Base-by-base conservation (phyloP, 768 basidiomycete species). In the Naganishia randhawae region DNA sequence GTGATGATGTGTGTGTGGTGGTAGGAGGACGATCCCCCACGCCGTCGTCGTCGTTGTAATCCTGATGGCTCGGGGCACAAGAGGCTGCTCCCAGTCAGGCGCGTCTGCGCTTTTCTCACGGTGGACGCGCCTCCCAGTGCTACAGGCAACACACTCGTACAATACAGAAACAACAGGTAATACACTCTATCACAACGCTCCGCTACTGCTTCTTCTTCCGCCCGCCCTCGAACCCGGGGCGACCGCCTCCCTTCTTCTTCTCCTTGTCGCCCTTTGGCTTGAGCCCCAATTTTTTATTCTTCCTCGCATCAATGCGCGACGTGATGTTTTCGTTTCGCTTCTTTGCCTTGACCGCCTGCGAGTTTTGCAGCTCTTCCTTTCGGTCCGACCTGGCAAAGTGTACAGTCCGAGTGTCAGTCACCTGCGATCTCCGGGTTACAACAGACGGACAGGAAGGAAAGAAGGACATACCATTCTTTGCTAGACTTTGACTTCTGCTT, bases 251-350 rank as follows among this genome's bases (percentile, higher is more conserved):
- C 62, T 73, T 72, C 62, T 51, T 57, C 41, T 66, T 73, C 42
- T 67, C 66, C 61, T 66, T 66, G 57, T 73, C 73, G 19, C 78
- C 76, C 85, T 85, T 73, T 75, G 78, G 72, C 83, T 84, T 70
- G 81, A 81, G 55, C 72, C 86, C 81, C 83, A 81, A 86, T 69
- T 82, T 81, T 76, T 84, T 86, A 54, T 87, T 86, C 71, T 83
- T 85, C 77, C 84, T 84, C 37, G 88, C 84, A 77, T 97, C 92
- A 66, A 87, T 86, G 19, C 92, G 86, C 82, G 85, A 86, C 0
- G 91, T 89, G 73, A 97, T 89, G 74, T 98, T 97, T 73, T 95
- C 92, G 16, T 86, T 76, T 4, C 92, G 85, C 80, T 98, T 98
- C 83, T 94, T 92, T 80, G 92, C 89, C 77, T 85, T 88, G 33